Conservation (phyloP, 805 yeast genomes). For the Candida germanica region DNA sequence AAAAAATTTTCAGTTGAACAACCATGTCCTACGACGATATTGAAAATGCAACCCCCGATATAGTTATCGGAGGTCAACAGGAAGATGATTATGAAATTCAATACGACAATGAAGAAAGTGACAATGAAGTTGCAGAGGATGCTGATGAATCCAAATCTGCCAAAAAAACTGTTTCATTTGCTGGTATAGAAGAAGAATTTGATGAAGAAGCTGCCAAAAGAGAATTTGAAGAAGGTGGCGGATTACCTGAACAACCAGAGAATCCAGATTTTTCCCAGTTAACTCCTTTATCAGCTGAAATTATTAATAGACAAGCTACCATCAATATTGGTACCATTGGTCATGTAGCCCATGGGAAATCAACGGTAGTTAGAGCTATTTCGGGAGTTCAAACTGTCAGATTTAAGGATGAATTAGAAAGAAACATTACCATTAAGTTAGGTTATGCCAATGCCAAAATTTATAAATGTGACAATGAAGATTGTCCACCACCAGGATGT, state of each 20-base stretch:
- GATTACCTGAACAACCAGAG: slow-evolving; percentile 93
- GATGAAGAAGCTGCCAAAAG: slow-evolving; percentile 73
- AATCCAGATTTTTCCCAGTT: slow-evolving; percentile 77
- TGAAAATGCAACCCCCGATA: slow-evolving; percentile 81
- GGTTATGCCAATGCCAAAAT: slow-evolving; percentile 99
- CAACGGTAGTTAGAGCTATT: slow-evolving; percentile 91
- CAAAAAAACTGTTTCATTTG: slow-evolving; percentile 81
- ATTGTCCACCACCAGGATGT: slow-evolving; percentile 91
- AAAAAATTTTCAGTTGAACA: slow-evolving; percentile 10
- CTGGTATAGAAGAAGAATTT: slow-evolving; percentile 62
- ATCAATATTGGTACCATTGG: slow-evolving; percentile 97
- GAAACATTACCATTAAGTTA: slow-evolving; percentile 96
- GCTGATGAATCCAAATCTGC: slow-evolving; percentile 37
- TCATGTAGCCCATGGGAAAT: slow-evolving; percentile 94
- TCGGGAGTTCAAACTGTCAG: slow-evolving; percentile 99
- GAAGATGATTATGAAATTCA: slow-evolving; percentile 39
- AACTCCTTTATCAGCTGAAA: slow-evolving; percentile 91
- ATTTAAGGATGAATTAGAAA: slow-evolving; percentile 97
- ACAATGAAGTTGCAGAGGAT: slow-evolving; percentile 45
- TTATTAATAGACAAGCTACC: slow-evolving; percentile 98
- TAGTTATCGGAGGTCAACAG: slow-evolving; percentile 62
- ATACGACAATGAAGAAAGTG: slow-evolving; percentile 53
- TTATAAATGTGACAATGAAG: slow-evolving; percentile 83
- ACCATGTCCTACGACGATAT: slow-evolving; percentile 71
- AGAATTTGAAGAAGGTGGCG: slow-evolving; percentile 98